A percentile compares a stretch with the other conserved stretches of the same genome.
Conservation (phyloP, 345 rosid genomes). For the Jatropha curcas region DNA sequence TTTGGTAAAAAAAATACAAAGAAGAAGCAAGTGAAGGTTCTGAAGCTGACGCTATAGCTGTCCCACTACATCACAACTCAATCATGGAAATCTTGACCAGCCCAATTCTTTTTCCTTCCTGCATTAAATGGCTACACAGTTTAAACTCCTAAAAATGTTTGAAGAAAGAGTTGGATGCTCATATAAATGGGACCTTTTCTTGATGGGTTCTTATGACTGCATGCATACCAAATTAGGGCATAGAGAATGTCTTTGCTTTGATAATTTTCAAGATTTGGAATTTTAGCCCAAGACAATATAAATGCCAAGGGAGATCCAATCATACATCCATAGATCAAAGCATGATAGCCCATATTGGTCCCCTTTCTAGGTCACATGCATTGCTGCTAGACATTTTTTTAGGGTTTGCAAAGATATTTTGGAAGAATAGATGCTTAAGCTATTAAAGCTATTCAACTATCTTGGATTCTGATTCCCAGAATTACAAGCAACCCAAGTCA, state of each 20-base stretch:
- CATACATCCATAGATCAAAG: slow-evolving; percentile 5
- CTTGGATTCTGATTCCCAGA: neutral
- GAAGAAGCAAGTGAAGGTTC: neutral
- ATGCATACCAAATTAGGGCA: slow-evolving; percentile 14
- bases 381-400: slow-evolving; percentile 7
- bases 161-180: neutral
- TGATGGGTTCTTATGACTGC: slow-evolving; percentile 12
- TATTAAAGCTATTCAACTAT: neutral
- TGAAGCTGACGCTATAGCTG: neutral
- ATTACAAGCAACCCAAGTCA: neutral
- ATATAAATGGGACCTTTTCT: neutral
- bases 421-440: neutral
- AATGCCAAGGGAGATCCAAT: slow-evolving; percentile 3
- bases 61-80: neutral
- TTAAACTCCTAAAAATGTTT: too few relatives aligned
- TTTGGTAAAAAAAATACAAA: neutral
- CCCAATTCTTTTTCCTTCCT: neutral
- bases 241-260: slow-evolving; percentile 21
- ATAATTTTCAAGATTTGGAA: slow-evolving; percentile 13
- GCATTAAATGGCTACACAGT: too few relatives aligned
- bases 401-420: neutral
- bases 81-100: neutral
- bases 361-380: slow-evolving; percentile 26
- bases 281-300: slow-evolving; percentile 13
- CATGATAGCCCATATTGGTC: slow-evolving; percentile 23